phyloP scores from a whole-genome alignment of 2,329 filamentous ascomycete genomes.

The Botrytis aclada region DNA sequence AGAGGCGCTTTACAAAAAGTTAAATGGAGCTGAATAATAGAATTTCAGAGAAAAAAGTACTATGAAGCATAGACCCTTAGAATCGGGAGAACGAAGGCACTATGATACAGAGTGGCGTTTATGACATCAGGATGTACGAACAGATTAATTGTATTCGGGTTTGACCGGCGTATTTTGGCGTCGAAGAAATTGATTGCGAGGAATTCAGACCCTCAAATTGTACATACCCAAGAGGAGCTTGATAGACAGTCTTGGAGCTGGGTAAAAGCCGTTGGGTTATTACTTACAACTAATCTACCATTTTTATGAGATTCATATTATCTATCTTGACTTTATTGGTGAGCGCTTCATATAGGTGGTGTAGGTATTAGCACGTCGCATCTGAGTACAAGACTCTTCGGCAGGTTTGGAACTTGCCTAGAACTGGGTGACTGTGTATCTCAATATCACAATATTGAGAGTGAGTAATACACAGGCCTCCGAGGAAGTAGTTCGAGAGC shows the following conservation, averaged over 20 bases:
- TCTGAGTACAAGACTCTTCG: neutral
- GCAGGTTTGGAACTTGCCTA: neutral
- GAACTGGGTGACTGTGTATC: neutral
- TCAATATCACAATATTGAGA: neutral
- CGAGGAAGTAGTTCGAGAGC: neutral
- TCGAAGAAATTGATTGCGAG: neutral
- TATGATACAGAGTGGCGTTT: neutral
- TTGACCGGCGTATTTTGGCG: neutral
- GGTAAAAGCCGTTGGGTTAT: neutral
- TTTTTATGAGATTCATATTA: neutral
- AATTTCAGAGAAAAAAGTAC: constrained; percentile 40
- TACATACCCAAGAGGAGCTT: constrained; percentile 5
- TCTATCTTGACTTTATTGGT: neutral
- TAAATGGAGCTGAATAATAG: constrained; percentile 34
- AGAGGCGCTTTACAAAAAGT: constrained; percentile 32
- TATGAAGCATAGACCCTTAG: constrained; percentile 84
- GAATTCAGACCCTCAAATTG: neutral
- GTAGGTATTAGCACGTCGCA: neutral
- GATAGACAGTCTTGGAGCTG: neutral
- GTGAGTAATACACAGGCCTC: neutral
- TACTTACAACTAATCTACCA: neutral
- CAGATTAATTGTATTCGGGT: neutral
- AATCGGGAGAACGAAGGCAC: constrained; percentile 81
- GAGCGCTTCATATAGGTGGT: neutral
- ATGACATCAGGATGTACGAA: neutral